phyloP scores from a whole-genome alignment of 176 grass and related monocot species.

The Leersia perrieri region DNA sequence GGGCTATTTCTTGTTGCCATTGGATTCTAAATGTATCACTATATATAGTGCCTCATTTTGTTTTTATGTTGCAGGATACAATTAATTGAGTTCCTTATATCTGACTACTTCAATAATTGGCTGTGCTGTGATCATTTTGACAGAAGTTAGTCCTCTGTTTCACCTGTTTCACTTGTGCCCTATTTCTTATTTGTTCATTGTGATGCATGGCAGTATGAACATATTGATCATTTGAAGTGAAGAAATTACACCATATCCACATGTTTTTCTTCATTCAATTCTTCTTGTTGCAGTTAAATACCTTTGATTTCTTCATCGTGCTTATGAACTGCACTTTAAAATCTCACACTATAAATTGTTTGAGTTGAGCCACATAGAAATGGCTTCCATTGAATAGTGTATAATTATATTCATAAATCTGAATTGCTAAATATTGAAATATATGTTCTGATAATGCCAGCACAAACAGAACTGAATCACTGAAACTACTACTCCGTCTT shows the following conservation, averaged over 20 bases:
- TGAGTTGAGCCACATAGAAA: neutral
- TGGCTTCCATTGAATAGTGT: neutral
- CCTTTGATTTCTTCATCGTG: neutral
- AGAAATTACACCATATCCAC: neutral
- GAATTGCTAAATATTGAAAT: neutral
- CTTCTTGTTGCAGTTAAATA: slow-evolving; percentile 1
- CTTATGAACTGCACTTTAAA: neutral
- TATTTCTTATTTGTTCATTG: slow-evolving; percentile 17
- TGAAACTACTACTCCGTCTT: slow-evolving; percentile 12
- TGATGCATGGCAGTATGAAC: neutral
- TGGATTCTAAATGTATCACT: slow-evolving; percentile 7
- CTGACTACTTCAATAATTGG: slow-evolving; percentile 69
- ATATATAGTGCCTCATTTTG: neutral
- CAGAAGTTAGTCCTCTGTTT: slow-evolving; percentile 52
- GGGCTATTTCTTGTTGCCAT: neutral
- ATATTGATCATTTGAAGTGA: neutral
- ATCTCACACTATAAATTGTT: neutral
- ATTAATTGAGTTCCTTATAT: slow-evolving; percentile 79
- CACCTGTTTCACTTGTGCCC: neutral
- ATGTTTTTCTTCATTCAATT: slow-evolving; percentile 13
- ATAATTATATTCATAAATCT: slow-evolving; percentile 19
- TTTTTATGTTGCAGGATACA: slow-evolving; percentile 66
- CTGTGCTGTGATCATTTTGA: slow-evolving; percentile 58
- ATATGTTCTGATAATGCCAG: neutral
- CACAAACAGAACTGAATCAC: slow-evolving; percentile 10